phyloP scores from a whole-genome alignment of 768 basidiomycete genomes.

The Russula sp. region DNA sequence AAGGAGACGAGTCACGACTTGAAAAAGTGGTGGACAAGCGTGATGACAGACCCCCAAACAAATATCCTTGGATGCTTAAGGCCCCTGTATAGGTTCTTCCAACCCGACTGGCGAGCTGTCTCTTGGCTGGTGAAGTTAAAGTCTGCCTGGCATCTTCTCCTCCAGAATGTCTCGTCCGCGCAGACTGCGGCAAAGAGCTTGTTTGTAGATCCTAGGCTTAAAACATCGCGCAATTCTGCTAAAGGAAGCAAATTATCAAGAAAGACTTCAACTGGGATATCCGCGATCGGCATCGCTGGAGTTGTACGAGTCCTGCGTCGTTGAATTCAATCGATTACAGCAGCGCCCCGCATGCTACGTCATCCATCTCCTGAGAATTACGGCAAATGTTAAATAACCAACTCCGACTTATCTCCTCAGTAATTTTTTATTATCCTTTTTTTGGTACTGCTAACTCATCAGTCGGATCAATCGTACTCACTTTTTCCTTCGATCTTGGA shows the following conservation, averaged over 20 bases:
- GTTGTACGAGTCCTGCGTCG: not conserved
- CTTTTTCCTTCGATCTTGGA: not conserved
- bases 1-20: constrained; percentile 4
- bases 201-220: constrained; percentile 58
- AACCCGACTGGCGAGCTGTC: constrained; percentile 74
- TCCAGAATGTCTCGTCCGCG: constrained; percentile 79
- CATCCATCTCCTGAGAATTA: constrained; percentile 6
- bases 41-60: constrained; percentile 56
- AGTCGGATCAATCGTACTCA: not conserved
- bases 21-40: not conserved
- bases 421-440: not conserved
- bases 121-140: constrained; percentile 73
- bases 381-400: not conserved
- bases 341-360: not conserved
- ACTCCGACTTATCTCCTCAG: not conserved
- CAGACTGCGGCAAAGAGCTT: constrained; percentile 59
- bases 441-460: not conserved
- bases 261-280: constrained; percentile 74
- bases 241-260: constrained; percentile 67
- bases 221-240: constrained; percentile 53
- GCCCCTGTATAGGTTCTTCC: constrained; percentile 75
- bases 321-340: not conserved
- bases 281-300: constrained; percentile 44
- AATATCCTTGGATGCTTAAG: constrained; percentile 53
- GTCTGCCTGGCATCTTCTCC: constrained; percentile 60